Evolutionary conservation across 176 grass and related monocot species (phyloP), one percentile per base, ranked within the genome.

Genomic region (Zizania latifolia): DNA sequence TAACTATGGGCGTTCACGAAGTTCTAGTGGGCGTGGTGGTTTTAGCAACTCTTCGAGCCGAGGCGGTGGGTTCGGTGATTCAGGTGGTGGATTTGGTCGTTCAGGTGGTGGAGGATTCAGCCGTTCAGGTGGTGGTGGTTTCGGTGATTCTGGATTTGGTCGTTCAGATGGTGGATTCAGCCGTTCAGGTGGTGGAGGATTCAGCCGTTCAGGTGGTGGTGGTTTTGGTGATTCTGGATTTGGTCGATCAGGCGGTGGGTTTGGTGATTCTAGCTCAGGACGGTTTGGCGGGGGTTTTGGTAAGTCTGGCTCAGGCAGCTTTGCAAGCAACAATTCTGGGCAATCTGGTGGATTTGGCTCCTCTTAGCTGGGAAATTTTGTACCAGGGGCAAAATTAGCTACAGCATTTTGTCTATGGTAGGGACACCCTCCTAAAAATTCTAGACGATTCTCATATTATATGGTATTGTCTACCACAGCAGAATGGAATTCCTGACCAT

Each of bases 11-110:
- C 55, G 78, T 1, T 36, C 59, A 24, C 21, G 61, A 4, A 23
- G 87, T 57, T 84, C 60, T 9, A 87, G 84, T 60, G 86, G 86
- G 12, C 63, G 77, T 17, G 85, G 82, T 17, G 84, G 82, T 43
- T 82, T 75, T 46, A 80, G 68, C 36, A 74, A 81, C 35, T 83
- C 74, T 28, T 39, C 51, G 0, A 43, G 55, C 77, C 56, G 62
- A 1, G 36, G 82, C 2, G 76, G 80, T 34, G 79, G 87, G 30
- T 91, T 46, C 8, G 81, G 89, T 10, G 59, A 79, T 51, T 72
- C 78, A 33, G 45, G 70, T 1, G 86, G 79, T 32, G 79, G 79
- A 31, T 81, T 76, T 29, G 50, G 78, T 12, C 70, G 67, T 14
- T 70, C 72, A 6, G 55, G 81, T 0, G 64, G 56, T 30, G 80